Percentiles rank a stretch among this genome's conserved stretches.
Conservation (phyloP, 768 basidiomycete genomes). For the Pleurotus pulmonarius region DNA sequence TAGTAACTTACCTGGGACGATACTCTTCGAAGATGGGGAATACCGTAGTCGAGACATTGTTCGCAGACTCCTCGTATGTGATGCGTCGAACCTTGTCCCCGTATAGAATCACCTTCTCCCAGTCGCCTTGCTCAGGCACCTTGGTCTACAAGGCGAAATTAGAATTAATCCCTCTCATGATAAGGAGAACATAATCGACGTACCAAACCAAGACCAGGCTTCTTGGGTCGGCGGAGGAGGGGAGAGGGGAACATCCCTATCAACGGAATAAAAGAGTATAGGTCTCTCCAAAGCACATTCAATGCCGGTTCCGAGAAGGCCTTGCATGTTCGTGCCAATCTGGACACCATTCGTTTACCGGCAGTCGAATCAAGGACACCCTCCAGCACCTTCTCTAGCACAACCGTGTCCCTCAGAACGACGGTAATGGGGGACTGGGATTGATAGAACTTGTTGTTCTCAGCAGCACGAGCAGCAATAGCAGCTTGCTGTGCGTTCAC, state of each 20-base stretch:
- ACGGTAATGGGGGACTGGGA: conserved; percentile 3
- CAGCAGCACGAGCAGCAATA: background rate
- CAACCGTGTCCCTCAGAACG: conserved; percentile 60
- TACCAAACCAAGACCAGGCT: conserved; percentile 76
- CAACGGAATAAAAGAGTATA: conserved; percentile 71
- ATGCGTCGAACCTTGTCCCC: conserved; percentile 65
- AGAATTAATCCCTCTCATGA: background rate
- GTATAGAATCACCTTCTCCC: conserved; percentile 63
- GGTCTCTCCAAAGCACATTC: conserved; percentile 70
- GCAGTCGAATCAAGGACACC: conserved; percentile 50
- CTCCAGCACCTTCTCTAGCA: conserved; percentile 46
- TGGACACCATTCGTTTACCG: conserved; percentile 64
- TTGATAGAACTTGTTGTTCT: conserved; percentile 5
- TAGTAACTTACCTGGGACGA: conserved; percentile 36
- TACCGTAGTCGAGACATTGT: conserved; percentile 59
- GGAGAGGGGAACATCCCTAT: conserved; percentile 67
- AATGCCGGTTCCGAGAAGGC: conserved; percentile 72
- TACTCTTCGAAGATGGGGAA: conserved; percentile 65
- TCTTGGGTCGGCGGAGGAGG: conserved; percentile 64
- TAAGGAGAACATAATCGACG: conserved; percentile 20
- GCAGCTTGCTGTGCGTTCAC: background rate
- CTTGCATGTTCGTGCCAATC: conserved; percentile 72
- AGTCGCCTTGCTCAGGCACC: conserved; percentile 63
- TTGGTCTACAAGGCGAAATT: conserved; percentile 38
- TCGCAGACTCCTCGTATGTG: conserved; percentile 65